A percentile compares a stretch with the other conserved stretches of the same genome.
These are phyloP conservation scores for Dipteronia sinensis DNA, from an alignment of 345 rosid species.

Conservation along the genomic window DNA sequence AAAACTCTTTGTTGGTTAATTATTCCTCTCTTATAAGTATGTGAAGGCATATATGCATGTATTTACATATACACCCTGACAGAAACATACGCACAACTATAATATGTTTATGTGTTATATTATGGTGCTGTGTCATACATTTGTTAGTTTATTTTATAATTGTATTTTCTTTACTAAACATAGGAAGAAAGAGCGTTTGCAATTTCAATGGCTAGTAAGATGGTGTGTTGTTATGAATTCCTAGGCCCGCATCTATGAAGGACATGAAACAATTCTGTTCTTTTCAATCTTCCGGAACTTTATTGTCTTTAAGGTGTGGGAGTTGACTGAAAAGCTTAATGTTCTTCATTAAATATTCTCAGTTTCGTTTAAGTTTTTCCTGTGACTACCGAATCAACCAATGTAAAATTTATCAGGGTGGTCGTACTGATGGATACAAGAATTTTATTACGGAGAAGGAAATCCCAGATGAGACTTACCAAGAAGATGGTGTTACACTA, in stretches of 20 bases:
- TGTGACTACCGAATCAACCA: slow-evolving; percentile 16
- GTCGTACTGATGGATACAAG: slow-evolving; percentile 85
- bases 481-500: slow-evolving; percentile 76
- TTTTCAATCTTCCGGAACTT: slow-evolving; percentile 87
- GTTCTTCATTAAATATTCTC: not conserved
- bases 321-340: slow-evolving; percentile 15
- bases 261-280: slow-evolving; percentile 90
- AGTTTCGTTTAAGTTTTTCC: slow-evolving; percentile 12
- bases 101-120: not conserved
- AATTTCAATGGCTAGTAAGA: slow-evolving; percentile 71
- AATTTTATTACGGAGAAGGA: slow-evolving; percentile 69
- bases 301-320: slow-evolving; percentile 79
- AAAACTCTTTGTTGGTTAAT: not conserved
- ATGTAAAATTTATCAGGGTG: slow-evolving; percentile 64
- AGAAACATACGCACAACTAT: not conserved
- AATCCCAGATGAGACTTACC: slow-evolving; percentile 76
- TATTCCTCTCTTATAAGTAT: not conserved
- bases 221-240: slow-evolving; percentile 31
- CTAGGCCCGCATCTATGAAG: slow-evolving; percentile 90
- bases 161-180: slow-evolving; percentile 11
- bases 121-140: not conserved
- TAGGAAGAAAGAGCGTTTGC: slow-evolving; percentile 92
- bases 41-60: not conserved
- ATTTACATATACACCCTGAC: not conserved
- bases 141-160: not conserved